Evolutionary conservation across 2,329 filamentous ascomycete species (phyloP).

Genomic region (Periconia sp.): DNA sequence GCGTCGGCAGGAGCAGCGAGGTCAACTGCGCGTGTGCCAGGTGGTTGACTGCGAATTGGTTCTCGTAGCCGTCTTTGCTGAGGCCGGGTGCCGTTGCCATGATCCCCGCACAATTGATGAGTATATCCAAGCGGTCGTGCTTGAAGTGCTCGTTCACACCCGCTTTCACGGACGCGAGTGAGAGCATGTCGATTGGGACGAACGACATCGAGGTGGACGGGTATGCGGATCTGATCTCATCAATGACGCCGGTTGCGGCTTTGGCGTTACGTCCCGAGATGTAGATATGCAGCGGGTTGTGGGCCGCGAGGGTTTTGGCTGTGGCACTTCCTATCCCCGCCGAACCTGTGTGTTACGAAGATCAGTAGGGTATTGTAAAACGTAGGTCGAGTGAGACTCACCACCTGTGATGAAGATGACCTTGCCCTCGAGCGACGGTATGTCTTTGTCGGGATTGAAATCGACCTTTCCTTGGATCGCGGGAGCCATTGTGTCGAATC

Average conservation of each 20-base stretch:
- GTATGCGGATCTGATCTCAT: conserved; percentile 27
- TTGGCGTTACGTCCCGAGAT: conserved; percentile 44
- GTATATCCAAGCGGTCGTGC: conserved; percentile 41
- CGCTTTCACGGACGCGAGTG: conserved; percentile 32
- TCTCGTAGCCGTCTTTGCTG: conserved; percentile 50
- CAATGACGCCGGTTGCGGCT: conserved; percentile 38
- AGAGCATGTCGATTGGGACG: conserved; percentile 40
- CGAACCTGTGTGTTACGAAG: conserved; percentile 35
- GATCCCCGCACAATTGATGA: conserved; percentile 49
- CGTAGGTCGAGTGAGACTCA: not conserved
- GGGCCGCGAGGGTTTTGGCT: conserved; percentile 43
- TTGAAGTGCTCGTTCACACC: conserved; percentile 29
- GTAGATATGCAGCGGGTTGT: conserved; percentile 47
- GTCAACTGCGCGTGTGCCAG: conserved; percentile 50
- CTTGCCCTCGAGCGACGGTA: conserved; percentile 22
- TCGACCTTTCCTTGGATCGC: conserved; percentile 4
- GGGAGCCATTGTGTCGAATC: not conserved
- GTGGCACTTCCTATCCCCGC: conserved; percentile 48
- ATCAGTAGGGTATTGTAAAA: not conserved
- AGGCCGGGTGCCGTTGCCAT: conserved; percentile 28
- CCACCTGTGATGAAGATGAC: conserved; percentile 28
- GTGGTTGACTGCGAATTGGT: conserved; percentile 53
- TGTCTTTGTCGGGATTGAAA: conserved; percentile 20
- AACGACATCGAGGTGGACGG: conserved; percentile 33
- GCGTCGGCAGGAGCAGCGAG: conserved; percentile 42